These are phyloP conservation scores for Borovskyia barvae DNA, from an alignment of 208 protist genomes.

Conservation along the genomic window DNA sequence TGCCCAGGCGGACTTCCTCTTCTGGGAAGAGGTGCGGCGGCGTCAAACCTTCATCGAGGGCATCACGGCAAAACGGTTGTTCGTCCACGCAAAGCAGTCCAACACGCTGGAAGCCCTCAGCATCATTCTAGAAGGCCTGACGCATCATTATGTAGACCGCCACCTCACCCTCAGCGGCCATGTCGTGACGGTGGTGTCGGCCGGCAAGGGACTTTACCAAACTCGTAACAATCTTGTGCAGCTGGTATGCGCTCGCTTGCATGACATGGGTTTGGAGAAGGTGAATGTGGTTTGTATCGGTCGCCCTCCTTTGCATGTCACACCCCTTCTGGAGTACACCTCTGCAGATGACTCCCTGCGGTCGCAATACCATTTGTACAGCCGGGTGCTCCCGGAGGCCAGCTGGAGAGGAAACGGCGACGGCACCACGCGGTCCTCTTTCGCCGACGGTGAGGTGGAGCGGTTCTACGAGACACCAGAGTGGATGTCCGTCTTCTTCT, in stretches of 20 bases:
- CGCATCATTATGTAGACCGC: conserved; percentile 46
- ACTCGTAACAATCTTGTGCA: conserved; percentile 68
- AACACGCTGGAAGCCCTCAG: conserved; percentile 78
- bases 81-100: conserved; percentile 63
- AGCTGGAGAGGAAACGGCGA: neutral
- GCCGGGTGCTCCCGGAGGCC: conserved; percentile 16
- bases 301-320: conserved; percentile 74
- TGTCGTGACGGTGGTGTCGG: conserved; percentile 72
- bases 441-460: conserved; percentile 3
- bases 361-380: conserved; percentile 69
- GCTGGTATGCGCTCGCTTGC: conserved; percentile 57
- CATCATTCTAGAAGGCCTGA: conserved; percentile 67
- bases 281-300: conserved; percentile 82
- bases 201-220: conserved; percentile 79
- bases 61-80: conserved; percentile 51
- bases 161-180: conserved; percentile 59
- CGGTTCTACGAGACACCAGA: conserved; percentile 67
- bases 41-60: conserved; percentile 17
- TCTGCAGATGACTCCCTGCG: conserved; percentile 58
- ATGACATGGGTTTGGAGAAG: conserved; percentile 67
- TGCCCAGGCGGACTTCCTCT: too few species aligned
- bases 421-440: neutral
- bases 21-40: too few species aligned
- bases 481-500: conserved; percentile 74
- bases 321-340: conserved; percentile 79